A percentile compares a stretch with the other conserved stretches of the same genome.
These are phyloP conservation scores for Neopestalotiopsis sp. DNA, from an alignment of 2,329 filamentous ascomycete species.

Conservation along the genomic window DNA sequence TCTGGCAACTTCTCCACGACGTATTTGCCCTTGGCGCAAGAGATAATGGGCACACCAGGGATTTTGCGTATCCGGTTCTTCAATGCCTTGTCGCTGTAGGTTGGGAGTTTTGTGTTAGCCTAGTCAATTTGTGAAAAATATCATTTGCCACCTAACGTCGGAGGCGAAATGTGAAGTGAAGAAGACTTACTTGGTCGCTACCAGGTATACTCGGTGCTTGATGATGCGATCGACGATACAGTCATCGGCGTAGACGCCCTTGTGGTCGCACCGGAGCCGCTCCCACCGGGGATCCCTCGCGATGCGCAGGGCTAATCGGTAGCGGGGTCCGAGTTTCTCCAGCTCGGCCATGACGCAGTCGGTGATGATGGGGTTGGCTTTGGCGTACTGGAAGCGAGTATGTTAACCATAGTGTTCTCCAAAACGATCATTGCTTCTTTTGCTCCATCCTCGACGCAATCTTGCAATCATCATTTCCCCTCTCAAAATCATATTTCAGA, in stretches of 20 bases:
- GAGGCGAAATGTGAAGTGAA: background rate
- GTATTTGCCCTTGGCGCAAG: constrained; percentile 88
- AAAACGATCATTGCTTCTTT: too few relatives aligned
- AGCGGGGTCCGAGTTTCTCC: constrained; percentile 88
- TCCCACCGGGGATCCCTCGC: constrained; percentile 91
- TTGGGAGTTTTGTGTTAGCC: background rate
- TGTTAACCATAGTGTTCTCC: background rate
- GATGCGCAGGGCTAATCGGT: constrained; percentile 83
- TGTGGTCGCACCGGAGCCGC: constrained; percentile 86
- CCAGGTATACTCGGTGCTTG: constrained; percentile 78
- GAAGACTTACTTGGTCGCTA: constrained; percentile 60
- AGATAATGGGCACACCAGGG: constrained; percentile 73
- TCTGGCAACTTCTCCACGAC: constrained; percentile 70
- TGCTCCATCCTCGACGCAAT: too few relatives aligned
- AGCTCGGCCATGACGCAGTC: constrained; percentile 83
- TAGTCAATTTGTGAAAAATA: too few relatives aligned
- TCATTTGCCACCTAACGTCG: too few relatives aligned
- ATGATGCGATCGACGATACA: constrained; percentile 76
- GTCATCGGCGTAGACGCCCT: constrained; percentile 78
- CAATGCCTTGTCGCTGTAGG: constrained; percentile 44
- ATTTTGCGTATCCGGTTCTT: constrained; percentile 62
- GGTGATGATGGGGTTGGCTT: constrained; percentile 88
- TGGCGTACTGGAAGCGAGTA: constrained; percentile 64
- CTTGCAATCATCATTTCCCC: too few relatives aligned
- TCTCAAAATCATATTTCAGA: too few relatives aligned